Evolutionary conservation across 2,329 filamentous ascomycete genomes (phyloP), one percentile per base, ranked within the genome.

Genomic region (Colletotrichum costaricense): DNA sequence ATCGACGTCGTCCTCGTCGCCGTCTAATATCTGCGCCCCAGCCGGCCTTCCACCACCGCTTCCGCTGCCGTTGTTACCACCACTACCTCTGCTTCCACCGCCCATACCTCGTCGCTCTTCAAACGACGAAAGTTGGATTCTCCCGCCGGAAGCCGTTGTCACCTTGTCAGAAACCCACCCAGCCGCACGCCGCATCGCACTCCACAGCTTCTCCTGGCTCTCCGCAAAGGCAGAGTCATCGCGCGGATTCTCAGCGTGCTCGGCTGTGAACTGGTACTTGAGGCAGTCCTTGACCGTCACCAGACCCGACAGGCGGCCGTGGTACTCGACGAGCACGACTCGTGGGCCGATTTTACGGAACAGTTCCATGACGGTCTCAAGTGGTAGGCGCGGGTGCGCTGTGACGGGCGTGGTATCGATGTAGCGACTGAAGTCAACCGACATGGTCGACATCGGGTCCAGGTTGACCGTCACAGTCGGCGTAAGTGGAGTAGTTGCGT

Each of bases 291-390:
- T 99, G 75, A 98, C 94, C 0, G 97, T 99, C 1, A 99, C 94
- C 0, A 99, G 88, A 0, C 97, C 97, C 0, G 90, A 90, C 2
- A 99, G 88, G 63, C 91, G 90, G 16, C 97, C 97, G 72, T 94
- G 93, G 80, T 98, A 93, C 82, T 99, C 97, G 52, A 98, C 93
- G 4, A 99, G 88, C 63, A 99, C 96, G 6, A 98, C 95, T 1
- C 97, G 91, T 0, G 96, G 97, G 0, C 97, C 97, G 81, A 99
- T 97, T 85, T 98, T 99, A 82, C 96, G 96, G 87, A 99, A 99
- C 12, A 99, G 88, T 80, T 99, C 97, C 95, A 99, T 98, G 38
- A 97, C 96, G 0, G 97, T 99, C 83, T 99, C 97, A 0, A 99
- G 90, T 0, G 96, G 94, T 1, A 98, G 90, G 1, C 95, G 92